Conservation (phyloP, 371 early-diverging fungal species). For the Actinomortierella ambigua region DNA sequence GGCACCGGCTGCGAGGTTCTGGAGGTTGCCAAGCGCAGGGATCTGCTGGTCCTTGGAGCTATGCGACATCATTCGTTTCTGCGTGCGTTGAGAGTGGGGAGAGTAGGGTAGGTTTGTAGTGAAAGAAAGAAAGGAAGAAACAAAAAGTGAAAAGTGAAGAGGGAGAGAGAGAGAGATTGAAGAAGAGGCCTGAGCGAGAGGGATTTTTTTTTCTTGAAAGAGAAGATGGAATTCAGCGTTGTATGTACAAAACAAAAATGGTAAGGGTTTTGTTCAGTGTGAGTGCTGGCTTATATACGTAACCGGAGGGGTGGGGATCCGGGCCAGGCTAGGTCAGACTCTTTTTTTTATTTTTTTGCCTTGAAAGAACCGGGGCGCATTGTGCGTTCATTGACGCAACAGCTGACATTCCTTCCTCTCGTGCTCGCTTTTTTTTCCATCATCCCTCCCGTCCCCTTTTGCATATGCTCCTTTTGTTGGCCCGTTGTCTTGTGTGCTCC, state of each 20-base stretch:
- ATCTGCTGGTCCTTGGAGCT: background rate
- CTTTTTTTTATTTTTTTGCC: too few relatives aligned
- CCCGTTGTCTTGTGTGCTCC: background rate
- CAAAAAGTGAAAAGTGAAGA: background rate
- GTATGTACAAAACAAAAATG: background rate
- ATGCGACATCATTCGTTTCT: conserved; percentile 7
- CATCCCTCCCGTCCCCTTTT: too few relatives aligned
- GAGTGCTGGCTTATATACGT: background rate
- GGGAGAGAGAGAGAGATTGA: background rate
- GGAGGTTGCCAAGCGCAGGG: background rate
- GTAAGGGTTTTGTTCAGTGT: background rate
- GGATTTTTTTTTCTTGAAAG: too few relatives aligned
- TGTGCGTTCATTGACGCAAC: too few relatives aligned
- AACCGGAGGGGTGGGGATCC: too few relatives aligned
- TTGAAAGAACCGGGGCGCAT: too few relatives aligned
- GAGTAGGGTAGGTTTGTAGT: background rate
- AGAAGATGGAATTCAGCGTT: background rate
- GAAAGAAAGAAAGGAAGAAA: background rate
- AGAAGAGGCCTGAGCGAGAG: too few relatives aligned
- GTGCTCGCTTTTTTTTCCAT: too few relatives aligned
- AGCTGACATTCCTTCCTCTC: too few relatives aligned
- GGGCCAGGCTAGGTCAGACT: too few relatives aligned
- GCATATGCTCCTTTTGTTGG: too few relatives aligned
- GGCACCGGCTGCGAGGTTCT: conserved; percentile 7
- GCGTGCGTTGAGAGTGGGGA: conserved; percentile 2